These are phyloP conservation scores for Entomortierella parvispora DNA, from an alignment of 192 early-diverging fungal genomes.

Conservation along the genomic window DNA sequence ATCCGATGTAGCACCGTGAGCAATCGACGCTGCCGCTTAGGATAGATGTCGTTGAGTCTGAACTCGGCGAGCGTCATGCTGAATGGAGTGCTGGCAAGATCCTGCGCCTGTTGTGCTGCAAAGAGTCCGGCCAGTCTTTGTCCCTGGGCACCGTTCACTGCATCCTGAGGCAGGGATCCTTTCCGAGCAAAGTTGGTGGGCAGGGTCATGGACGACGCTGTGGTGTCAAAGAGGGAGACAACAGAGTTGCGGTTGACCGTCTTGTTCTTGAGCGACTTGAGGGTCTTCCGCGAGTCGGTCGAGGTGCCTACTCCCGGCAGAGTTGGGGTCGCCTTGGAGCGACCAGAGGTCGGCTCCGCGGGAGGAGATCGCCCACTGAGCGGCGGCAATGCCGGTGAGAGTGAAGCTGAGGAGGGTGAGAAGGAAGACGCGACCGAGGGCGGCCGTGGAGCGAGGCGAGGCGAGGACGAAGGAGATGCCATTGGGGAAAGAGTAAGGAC, in stretches of 20 bases:
- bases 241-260: conserved; percentile 36
- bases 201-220: conserved; percentile 28
- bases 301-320: too few relatives aligned
- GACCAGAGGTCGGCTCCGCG: neutral
- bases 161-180: conserved; percentile 36
- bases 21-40: conserved; percentile 42
- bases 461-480: conserved; percentile 28
- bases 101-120: conserved; percentile 21
- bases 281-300: conserved; percentile 16
- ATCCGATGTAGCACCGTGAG: conserved; percentile 50
- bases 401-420: too few relatives aligned
- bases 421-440: too few relatives aligned
- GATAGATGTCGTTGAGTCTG: conserved; percentile 46
- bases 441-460: conserved; percentile 16
- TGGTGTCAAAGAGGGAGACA: conserved; percentile 27
- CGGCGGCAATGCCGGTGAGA: conserved; percentile 7
- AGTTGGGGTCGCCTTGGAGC: conserved; percentile 11
- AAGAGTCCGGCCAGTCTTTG: conserved; percentile 37
- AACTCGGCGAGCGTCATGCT: conserved; percentile 55
- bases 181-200: conserved; percentile 48
- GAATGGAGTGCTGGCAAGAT: conserved; percentile 37
- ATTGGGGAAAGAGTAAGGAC: conserved; percentile 10
- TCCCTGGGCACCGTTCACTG: neutral
- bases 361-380: conserved; percentile 10
- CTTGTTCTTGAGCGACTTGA: conserved; percentile 39